Evolutionary conservation across 208 protist genomes (phyloP), one percentile per base, ranked within the genome.

Genomic region (Borovskyia barvae): DNA sequence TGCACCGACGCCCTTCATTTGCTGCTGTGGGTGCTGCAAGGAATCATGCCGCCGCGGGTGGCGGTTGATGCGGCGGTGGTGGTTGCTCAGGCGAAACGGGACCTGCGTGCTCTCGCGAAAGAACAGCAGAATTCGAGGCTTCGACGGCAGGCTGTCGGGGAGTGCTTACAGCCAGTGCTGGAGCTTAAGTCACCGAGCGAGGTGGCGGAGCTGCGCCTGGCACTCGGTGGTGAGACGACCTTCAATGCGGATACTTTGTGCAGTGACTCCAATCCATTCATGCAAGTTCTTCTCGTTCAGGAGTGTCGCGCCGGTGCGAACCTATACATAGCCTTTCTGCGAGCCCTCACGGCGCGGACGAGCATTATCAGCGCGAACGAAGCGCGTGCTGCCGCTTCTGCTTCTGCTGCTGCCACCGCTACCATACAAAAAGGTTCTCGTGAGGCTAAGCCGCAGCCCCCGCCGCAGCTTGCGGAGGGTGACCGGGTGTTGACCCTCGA

Each of bases 271-370:
- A 67, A 81, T 30, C 72, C 67, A 3, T 94, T 94, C 54, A 82
- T 90, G 70, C 59, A 66, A 19, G 81, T 80, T 28, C 66, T 94
- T 24, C 78, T 91, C n/a, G 70, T 78, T 39, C 83, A 91, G 55
- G 80, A 87, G 47, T 91, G 82, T 59, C 55, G 53, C 9, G 66
- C 60, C 19, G 60, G 67, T 36, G 76, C 81, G 54, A 42, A 72
- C 12, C 69, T 91, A 51, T 94, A 92, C 60, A 35, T 69, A 8
- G 24, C 43, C 5, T 42, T 94, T n/a, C 12, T 94, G 3, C 54
- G 63, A 15, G 69, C 73, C 2, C 60, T 92, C n/a, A 83, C 69
- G 1, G 66, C 52, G 45, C 61, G 69, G 24, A 30, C 75, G 28
- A 39, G 61, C 22, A 47, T 19, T 56, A 3, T 67, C 47, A 17